Evolutionary conservation across 2,329 filamentous ascomycete genomes (phyloP).

Genomic region (Fusarium mexicanum): DNA sequence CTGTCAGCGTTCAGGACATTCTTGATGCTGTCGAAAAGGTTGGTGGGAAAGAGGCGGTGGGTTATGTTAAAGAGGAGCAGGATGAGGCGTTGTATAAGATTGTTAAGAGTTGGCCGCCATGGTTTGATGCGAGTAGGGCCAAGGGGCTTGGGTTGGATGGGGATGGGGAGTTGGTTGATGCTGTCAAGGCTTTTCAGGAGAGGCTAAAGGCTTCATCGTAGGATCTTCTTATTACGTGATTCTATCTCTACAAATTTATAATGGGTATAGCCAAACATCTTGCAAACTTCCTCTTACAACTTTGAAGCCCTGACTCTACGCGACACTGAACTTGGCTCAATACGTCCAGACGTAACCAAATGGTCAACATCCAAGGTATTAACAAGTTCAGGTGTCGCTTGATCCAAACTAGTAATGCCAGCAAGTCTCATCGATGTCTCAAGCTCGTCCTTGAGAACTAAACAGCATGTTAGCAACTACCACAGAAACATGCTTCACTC

Average conservation of each 20-base stretch:
- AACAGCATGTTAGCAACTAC: background rate
- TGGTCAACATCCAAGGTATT: constrained; percentile 48
- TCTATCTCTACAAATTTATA: background rate
- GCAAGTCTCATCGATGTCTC: constrained; percentile 46
- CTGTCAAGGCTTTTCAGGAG: constrained; percentile 43
- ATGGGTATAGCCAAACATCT: background rate
- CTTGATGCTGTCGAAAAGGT: constrained; percentile 60
- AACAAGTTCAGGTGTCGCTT: constrained; percentile 42
- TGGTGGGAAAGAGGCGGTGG: constrained; percentile 56
- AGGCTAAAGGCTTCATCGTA: constrained; percentile 15
- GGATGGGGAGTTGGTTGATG: constrained; percentile 54
- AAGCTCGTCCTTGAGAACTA: constrained; percentile 46
- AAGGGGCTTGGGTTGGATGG: constrained; percentile 60
- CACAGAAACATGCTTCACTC: fast-evolving
- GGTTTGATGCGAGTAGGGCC: constrained; percentile 62
- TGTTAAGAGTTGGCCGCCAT: constrained; percentile 64
- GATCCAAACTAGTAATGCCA: constrained; percentile 43
- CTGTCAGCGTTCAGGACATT: constrained; percentile 63
- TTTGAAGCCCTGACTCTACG: constrained; percentile 20
- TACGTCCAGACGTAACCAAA: constrained; percentile 39
- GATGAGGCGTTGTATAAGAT: constrained; percentile 59
- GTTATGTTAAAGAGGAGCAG: constrained; percentile 56
- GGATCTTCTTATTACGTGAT: background rate
- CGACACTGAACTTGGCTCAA: constrained; percentile 4
- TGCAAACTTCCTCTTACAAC: background rate